Conservation (phyloP, 2,329 filamentous ascomycete genomes). For the Epichloe uncinata region DNA sequence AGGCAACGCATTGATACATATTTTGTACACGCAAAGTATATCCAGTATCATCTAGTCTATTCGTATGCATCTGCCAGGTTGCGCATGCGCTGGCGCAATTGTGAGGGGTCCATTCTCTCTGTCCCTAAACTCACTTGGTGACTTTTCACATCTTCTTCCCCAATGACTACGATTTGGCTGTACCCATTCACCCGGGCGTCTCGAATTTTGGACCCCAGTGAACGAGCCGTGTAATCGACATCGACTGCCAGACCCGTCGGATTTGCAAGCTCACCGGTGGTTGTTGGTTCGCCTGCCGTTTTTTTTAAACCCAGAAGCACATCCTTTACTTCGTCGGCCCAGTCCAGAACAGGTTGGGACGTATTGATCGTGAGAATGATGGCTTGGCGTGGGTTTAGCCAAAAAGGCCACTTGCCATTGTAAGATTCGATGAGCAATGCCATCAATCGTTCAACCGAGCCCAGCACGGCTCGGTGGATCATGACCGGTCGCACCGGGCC, state of each 20-base stretch:
- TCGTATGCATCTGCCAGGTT: conserved; percentile 34
- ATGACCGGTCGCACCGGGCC: conserved; percentile 59
- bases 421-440: conserved; percentile 77
- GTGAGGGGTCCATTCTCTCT: conserved; percentile 29
- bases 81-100: conserved; percentile 32
- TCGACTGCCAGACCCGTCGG: conserved; percentile 55
- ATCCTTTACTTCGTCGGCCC: conserved; percentile 33
- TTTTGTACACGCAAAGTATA: background rate
- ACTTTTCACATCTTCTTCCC: conserved; percentile 47
- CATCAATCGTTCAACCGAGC: conserved; percentile 74
- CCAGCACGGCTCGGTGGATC: conserved; percentile 73
- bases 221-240: conserved; percentile 49
- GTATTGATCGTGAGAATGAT: conserved; percentile 62
- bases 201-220: conserved; percentile 54
- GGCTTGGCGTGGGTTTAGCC: conserved; percentile 70
- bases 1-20: background rate
- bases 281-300: conserved; percentile 21
- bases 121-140: conserved; percentile 35
- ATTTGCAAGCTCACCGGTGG: conserved; percentile 31
- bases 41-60: conserved; percentile 16
- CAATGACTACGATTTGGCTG: conserved; percentile 60
- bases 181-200: conserved; percentile 63
- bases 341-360: conserved; percentile 36
- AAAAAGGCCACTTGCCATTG: conserved; percentile 66
- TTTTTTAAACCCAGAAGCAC: conserved; percentile 34